A percentile compares a stretch with the other conserved stretches of the same genome.
These are phyloP conservation scores for Podospora appendiculata DNA, from an alignment of 495 filamentous ascomycete genomes.

Conservation along the genomic window DNA sequence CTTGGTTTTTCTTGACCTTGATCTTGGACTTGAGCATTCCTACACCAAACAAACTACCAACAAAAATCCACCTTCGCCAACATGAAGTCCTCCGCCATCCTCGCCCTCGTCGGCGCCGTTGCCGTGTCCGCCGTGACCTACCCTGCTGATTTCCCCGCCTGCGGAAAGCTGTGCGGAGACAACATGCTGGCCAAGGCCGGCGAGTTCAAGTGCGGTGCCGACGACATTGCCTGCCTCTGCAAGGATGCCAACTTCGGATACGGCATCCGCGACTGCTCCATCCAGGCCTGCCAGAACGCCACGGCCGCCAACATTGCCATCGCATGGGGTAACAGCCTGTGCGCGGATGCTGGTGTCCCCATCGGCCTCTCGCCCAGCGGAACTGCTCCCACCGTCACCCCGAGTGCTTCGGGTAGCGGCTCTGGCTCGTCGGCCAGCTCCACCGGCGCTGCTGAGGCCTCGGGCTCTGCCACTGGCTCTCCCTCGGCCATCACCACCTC, in stretches of 20 bases:
- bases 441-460: not conserved
- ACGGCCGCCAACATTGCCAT: constrained; percentile 22
- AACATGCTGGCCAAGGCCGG: constrained; percentile 63
- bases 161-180: constrained; percentile 56
- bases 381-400: constrained; percentile 16
- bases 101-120: constrained; percentile 21
- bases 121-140: constrained; percentile 20
- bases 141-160: constrained; percentile 22
- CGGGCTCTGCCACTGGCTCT: constrained; percentile 1
- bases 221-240: constrained; percentile 64
- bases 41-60: not conserved
- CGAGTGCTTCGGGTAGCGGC: not conserved
- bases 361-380: not conserved
- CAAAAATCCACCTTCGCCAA: not conserved
- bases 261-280: constrained; percentile 74
- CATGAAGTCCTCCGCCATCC: constrained; percentile 32
- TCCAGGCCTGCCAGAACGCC: constrained; percentile 48
- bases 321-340: constrained; percentile 26
- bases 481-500: constrained; percentile 17
- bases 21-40: not conserved
- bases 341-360: constrained; percentile 13
- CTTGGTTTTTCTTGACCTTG: not conserved
- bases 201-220: constrained; percentile 49
- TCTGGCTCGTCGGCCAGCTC: not conserved
- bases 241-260: constrained; percentile 56